Percentiles rank a stretch among this genome's conserved stretches.
Evolutionary conservation across 2,329 filamentous ascomycete species (phyloP).

Genomic region (Pyrenophora tritici-repentis): DNA sequence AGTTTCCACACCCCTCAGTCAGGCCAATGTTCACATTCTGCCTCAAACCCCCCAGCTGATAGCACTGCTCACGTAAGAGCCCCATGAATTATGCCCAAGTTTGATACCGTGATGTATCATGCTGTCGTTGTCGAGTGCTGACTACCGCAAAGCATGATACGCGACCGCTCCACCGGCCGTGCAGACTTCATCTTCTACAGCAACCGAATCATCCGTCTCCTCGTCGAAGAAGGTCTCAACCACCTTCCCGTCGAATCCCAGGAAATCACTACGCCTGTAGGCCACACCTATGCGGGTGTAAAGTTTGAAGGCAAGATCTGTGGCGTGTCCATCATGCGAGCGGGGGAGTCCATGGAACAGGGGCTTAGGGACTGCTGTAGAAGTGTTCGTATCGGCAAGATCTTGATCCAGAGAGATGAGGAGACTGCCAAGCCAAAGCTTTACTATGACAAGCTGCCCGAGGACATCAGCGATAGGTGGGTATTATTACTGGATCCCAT

Average conservation of each 20-base stretch:
- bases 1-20: slow-evolving; percentile 78
- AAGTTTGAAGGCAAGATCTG: slow-evolving; percentile 98
- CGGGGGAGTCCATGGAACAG: slow-evolving; percentile 98
- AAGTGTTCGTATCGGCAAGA: slow-evolving; percentile 97
- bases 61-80: slow-evolving; percentile 89
- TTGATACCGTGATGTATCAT: no score
- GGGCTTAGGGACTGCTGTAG: slow-evolving; percentile 94
- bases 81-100: slow-evolving; percentile 8
- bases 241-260: slow-evolving; percentile 91
- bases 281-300: slow-evolving; percentile 84
- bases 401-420: slow-evolving; percentile 95
- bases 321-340: slow-evolving; percentile 97
- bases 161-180: slow-evolving; percentile 84
- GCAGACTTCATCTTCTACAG: slow-evolving; percentile 99
- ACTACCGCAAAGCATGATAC: slow-evolving; percentile 74
- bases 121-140: no score
- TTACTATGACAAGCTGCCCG: slow-evolving; percentile 96
- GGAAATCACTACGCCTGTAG: slow-evolving; percentile 87
- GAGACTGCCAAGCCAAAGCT: slow-evolving; percentile 90
- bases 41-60: slow-evolving; percentile 96
- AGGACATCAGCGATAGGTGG: slow-evolving; percentile 91
- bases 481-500: slow-evolving; percentile 96
- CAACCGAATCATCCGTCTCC: slow-evolving; percentile 93
- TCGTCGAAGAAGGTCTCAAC: slow-evolving; percentile 97
- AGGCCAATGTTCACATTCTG: slow-evolving; percentile 87